A percentile compares a stretch with the other conserved stretches of the same genome.
Evolutionary conservation across 306 rosid species (phyloP).

Genomic region (Malus sylvestris): DNA sequence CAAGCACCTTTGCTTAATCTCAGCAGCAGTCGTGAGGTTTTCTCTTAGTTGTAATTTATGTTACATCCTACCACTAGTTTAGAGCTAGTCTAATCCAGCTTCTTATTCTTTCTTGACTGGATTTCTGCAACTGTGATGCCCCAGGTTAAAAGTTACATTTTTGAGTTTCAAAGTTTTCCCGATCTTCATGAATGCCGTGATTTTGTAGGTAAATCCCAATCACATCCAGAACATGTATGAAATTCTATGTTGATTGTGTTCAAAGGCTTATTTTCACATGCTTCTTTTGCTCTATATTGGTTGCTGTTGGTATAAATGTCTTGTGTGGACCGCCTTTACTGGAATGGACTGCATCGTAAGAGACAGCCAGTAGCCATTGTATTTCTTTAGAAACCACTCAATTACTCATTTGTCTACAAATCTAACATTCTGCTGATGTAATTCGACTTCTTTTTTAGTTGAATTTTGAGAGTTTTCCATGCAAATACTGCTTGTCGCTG

Average conservation of each 20-base stretch:
- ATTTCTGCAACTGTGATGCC: conserved; percentile 15
- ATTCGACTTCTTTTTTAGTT: neutral
- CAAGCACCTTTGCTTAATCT: conserved; percentile 91
- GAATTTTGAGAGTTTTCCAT: neutral
- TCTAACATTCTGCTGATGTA: neutral
- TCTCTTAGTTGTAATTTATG: neutral
- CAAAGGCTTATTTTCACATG: conserved; percentile 4
- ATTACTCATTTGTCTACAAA: neutral
- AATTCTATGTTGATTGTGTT: neutral
- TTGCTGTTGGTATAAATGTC: neutral
- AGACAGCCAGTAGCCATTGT: too few relatives aligned
- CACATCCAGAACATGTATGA: neutral
- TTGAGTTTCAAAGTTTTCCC: conserved; percentile 67
- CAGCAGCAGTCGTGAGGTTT: conserved; percentile 51
- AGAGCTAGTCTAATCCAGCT: neutral
- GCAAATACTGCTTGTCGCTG: neutral
- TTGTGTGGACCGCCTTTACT: neutral
- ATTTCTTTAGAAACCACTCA: too few relatives aligned
- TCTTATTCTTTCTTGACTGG: conserved; percentile 1
- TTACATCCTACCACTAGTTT: neutral
- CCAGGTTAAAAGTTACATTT: conserved; percentile 78
- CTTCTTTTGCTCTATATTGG: neutral
- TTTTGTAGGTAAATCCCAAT: conserved; percentile 57
- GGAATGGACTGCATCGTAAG: neutral
- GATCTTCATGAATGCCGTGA: conserved; percentile 88